Percentiles rank a stretch among this genome's conserved stretches.
phyloP scores from a whole-genome alignment of 2,329 filamentous ascomycete species.

The Claviceps quebecensis region DNA sequence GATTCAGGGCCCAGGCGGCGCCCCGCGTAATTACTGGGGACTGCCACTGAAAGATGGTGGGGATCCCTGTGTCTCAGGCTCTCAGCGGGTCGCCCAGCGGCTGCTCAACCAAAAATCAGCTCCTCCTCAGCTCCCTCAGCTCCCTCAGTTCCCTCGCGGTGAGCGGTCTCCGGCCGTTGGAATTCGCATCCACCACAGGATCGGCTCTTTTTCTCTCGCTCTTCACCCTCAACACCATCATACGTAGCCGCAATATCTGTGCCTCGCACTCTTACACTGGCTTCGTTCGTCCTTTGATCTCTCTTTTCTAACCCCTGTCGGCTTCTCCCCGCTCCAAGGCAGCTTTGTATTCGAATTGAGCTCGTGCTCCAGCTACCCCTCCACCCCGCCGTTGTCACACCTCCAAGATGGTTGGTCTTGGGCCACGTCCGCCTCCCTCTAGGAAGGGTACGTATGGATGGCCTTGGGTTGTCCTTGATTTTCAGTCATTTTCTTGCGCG shows the following conservation, averaged over 20 bases:
- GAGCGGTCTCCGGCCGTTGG: neutral
- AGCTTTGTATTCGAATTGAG: constrained; percentile 4
- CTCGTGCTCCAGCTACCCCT: constrained; percentile 17
- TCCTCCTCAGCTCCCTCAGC: neutral
- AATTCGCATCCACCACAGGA: neutral
- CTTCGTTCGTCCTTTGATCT: neutral
- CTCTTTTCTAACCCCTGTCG: neutral
- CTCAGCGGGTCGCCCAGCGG: neutral
- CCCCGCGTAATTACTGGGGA: too few species aligned
- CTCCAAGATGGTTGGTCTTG: constrained; percentile 35
- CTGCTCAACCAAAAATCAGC: neutral
- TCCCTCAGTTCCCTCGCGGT: neutral
- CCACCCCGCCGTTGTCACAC: constrained; percentile 20
- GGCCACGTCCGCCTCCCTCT: constrained; percentile 35
- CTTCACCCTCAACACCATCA: neutral
- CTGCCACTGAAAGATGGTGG: neutral
- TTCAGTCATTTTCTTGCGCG: neutral
- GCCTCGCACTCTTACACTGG: neutral
- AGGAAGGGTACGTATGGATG: constrained; percentile 51
- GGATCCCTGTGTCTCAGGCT: neutral
- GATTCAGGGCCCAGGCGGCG: too few species aligned
- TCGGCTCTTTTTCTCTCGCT: neutral
- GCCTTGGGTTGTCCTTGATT: neutral
- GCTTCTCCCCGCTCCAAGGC: neutral
- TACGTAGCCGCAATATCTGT: neutral